Evolutionary conservation across 257 asterid species (phyloP), one percentile per base, ranked within the genome.

Genomic region (Henckelia pumila): DNA sequence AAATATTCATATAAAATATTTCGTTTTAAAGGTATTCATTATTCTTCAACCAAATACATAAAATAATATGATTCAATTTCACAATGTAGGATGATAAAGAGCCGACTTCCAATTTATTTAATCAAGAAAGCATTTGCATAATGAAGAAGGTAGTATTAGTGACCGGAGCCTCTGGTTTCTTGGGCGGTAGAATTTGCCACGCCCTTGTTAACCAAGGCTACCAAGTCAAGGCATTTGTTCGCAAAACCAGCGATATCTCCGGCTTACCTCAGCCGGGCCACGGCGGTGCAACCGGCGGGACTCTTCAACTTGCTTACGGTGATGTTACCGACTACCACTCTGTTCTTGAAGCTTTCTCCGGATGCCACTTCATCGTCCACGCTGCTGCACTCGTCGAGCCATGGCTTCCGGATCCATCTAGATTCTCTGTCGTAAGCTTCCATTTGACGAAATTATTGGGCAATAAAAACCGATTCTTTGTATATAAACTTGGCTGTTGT

Each of bases 301-400:
- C 79, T 55, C 73, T 93, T 13, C 89, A 86, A 19, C 76, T 89
- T 21, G 94, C 70, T 29, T 89, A 75, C 81, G 98, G 98, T 44
- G 98, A 93, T 44, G 89, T 93, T 74, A 90, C 92, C 69, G 89
- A 93, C 61, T 93, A 89, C 68, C 70, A 67, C 0, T 85, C 97
- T 1, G 88, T 92, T 22, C 84, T 86, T 8, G 83, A 77, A 37
- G 98, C 98, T 63, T 82, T 80, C 70, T 66, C 84, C 63, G 88
- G 85, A 64, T 89, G 98, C 94, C 88, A 85, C 53, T 75, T 88
- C 77, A 79, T 93, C 80, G 82, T 93, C 80, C 98, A 93, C 67
- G 79, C 82, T 8, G 98, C 97, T 37, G 98, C 98, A 13, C 82
- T 93, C 40, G 97, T 93, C 28, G 98, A 93, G 79, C 96, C 97